Base-by-base conservation (phyloP, 176 grass and related monocot genomes). In the Puccinellia tenuiflora region DNA sequence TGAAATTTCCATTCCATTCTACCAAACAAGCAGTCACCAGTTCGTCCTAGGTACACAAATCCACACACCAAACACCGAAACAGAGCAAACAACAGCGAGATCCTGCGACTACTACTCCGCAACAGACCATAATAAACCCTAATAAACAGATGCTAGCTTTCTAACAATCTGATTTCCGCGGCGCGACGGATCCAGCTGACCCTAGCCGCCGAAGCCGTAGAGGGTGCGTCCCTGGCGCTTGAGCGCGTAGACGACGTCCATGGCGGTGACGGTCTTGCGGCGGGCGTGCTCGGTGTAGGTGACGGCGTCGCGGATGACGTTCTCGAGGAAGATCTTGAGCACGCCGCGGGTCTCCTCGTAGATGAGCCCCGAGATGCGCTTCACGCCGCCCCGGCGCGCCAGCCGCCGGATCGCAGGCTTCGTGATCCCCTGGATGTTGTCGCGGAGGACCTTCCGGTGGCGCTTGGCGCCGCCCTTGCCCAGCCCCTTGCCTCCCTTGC, bases 351-450 rank as follows among this genome's bases (percentile, higher is more conserved):
- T 91, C 84, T 94, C 92, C 86, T 94, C 92, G 77, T 89, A 94
- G 72, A 91, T 91, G 9, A 91, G 81, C 0, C 86, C 86, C 17
- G 83, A 85, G 84, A 94, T 94, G 65, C 89, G 92, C 92, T 94
- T 91, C 39, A 94, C 81, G 42, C 92, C 89, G 16, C 95, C 92
- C 40, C 95, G 77, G 1, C 92, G 61, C 1, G 92, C 95, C 53
- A 91, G 78, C 8, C 95, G 83, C 4, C 86, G 91, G 46, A 94
- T 97, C 2, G 91, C 94, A 62, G 91, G 94, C 94, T 97, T 97
- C 28, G 91, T 97, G 87, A 97, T 97, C 18, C 94, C 91, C 89
- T 97, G 89, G 78, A 97, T 97, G 91, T 97, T 97, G 78, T 97
- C 94, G 21, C 91, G 91, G 8, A 97, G 94, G 13, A 97, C 91